These are phyloP conservation scores for Mycena crocata DNA, from an alignment of 768 basidiomycete species.

Conservation along the genomic window DNA sequence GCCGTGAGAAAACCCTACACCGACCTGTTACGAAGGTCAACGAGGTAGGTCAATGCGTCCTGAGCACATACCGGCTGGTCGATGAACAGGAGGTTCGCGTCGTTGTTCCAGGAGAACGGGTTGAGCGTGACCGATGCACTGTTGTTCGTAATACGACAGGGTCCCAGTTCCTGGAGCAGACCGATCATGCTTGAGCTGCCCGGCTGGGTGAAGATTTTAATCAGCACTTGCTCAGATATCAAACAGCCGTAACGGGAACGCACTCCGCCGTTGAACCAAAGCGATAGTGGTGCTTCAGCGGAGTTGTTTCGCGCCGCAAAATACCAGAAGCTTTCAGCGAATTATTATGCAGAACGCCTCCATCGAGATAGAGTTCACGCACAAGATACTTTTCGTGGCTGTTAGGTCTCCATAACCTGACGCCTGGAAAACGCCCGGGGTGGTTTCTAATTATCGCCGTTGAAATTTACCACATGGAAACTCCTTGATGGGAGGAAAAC, in stretches of 20 bases:
- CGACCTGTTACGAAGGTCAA: too few species aligned
- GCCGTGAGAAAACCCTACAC: constrained; percentile 73
- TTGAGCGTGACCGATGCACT: constrained; percentile 61
- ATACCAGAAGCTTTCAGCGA: constrained; percentile 69
- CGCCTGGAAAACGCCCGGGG: constrained; percentile 51
- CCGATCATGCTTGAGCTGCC: constrained; percentile 71
- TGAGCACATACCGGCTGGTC: too few species aligned
- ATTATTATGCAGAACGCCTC: not conserved
- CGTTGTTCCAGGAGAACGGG: constrained; percentile 69
- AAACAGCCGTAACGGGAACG: constrained; percentile 30
- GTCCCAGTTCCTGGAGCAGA: constrained; percentile 80
- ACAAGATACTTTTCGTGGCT: constrained; percentile 53
- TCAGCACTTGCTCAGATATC: not conserved
- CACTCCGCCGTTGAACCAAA: constrained; percentile 77
- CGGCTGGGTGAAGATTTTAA: constrained; percentile 46
- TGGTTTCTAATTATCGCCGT: constrained; percentile 18
- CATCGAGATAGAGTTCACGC: constrained; percentile 5
- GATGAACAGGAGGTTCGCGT: constrained; percentile 69
- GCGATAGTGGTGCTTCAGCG: constrained; percentile 67
- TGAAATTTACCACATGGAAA: not conserved
- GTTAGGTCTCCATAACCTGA: constrained; percentile 57
- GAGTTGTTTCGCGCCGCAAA: constrained; percentile 72
- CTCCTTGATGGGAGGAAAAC: not conserved
- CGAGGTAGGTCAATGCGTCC: too few species aligned
- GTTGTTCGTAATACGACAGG: constrained; percentile 73